A percentile compares a stretch with the other conserved stretches of the same genome.
These are phyloP conservation scores for Albifimbria verrucaria DNA, from an alignment of 2,329 filamentous ascomycete genomes.

Conservation along the genomic window DNA sequence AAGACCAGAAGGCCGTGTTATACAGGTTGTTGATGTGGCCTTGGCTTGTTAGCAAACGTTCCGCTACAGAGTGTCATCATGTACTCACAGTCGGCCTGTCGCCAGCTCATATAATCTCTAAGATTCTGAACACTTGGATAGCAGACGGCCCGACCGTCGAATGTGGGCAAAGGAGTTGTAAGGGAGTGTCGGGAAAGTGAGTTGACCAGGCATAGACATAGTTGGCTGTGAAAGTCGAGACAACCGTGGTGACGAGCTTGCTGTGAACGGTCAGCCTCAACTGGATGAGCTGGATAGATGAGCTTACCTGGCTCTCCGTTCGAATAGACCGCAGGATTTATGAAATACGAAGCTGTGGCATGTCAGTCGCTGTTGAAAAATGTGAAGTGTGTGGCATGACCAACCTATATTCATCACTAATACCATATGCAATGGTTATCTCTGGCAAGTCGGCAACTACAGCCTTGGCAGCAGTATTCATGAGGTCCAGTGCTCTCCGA, in stretches of 20 bases:
- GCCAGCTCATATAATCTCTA: constrained; percentile 94
- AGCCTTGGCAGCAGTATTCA: constrained; percentile 88
- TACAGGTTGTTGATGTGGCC: constrained; percentile 98
- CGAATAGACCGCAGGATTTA: constrained; percentile 77
- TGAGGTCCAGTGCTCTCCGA: constrained; percentile 77
- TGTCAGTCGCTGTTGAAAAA: constrained; percentile 4
- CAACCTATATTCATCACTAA: constrained; percentile 90
- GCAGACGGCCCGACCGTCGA: constrained; percentile 86
- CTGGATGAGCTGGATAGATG: neutral
- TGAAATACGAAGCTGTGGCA: constrained; percentile 76
- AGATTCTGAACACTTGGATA: constrained; percentile 83
- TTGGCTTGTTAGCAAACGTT: constrained; percentile 35
- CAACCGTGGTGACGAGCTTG: constrained; percentile 87
- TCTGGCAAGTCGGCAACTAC: constrained; percentile 83
- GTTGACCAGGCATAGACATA: constrained; percentile 79
- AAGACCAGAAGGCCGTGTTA: constrained; percentile 93
- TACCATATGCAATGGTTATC: constrained; percentile 82
- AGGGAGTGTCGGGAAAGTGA: constrained; percentile 67
- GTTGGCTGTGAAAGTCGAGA: constrained; percentile 89
- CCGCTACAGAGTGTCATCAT: too few relatives aligned
- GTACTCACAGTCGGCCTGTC: constrained; percentile 93
- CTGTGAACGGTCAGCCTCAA: constrained; percentile 37
- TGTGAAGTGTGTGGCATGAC: neutral
- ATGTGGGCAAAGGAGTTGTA: constrained; percentile 80
- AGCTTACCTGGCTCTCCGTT: constrained; percentile 71